These are phyloP conservation scores for Laetiporus sulphureus DNA, from an alignment of 1,284 basidiomycete genomes.

Conservation along the genomic window DNA sequence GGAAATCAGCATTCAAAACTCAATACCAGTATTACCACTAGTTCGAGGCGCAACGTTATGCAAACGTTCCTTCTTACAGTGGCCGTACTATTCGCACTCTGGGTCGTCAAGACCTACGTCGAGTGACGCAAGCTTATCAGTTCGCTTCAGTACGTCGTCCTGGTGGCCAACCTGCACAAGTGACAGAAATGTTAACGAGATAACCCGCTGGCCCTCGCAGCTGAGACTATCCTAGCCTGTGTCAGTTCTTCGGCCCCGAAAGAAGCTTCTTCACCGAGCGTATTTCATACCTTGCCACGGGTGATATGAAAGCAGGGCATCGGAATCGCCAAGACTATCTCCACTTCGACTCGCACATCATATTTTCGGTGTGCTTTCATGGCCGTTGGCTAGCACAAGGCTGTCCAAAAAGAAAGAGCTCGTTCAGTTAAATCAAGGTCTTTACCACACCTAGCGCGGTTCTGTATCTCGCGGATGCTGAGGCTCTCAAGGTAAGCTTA, in stretches of 20 bases:
- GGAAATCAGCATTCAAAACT: background rate
- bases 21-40: background rate
- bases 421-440: background rate
- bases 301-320: conserved; percentile 10
- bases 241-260: conserved; percentile 12
- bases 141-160: background rate
- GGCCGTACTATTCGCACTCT: background rate
- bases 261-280: conserved; percentile 11
- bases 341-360: conserved; percentile 14
- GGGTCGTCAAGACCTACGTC: background rate
- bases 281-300: conserved; percentile 13
- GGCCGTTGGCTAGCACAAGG: background rate
- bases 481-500: conserved; percentile 12
- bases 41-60: background rate
- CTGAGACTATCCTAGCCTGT: conserved; percentile 17
- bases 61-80: background rate
- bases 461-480: conserved; percentile 18
- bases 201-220: no score
- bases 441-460: background rate
- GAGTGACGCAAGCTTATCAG: background rate
- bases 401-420: background rate
- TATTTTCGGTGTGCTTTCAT: conserved; percentile 13
- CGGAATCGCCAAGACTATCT: conserved; percentile 14
- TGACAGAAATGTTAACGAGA: no score
- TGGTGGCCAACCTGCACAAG: no score